These are phyloP conservation scores for Pseudonitzschia multistriata DNA, from an alignment of 108 stramenopile species.

Conservation along the genomic window DNA sequence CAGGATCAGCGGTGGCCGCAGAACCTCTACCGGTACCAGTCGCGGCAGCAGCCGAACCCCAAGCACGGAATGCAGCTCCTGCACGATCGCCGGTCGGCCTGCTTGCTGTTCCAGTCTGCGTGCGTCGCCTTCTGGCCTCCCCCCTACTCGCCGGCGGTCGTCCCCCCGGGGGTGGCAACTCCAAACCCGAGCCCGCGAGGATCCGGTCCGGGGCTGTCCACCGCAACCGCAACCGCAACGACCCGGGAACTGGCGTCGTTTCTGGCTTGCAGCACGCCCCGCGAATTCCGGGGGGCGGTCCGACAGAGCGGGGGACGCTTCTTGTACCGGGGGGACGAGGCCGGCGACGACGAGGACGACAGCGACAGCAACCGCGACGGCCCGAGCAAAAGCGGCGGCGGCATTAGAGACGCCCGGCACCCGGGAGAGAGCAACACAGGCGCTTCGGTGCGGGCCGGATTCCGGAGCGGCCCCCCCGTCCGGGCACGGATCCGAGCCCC, in stretches of 20 bases:
- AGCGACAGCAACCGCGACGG: not conserved
- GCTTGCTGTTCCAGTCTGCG: not conserved
- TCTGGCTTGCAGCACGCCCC: slow-evolving; percentile 12
- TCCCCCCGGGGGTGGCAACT: not conserved
- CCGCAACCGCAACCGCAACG: not conserved
- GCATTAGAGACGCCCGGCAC: too few species aligned
- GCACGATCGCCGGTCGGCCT: not conserved
- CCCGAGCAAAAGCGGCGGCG: not conserved
- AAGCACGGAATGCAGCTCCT: too few species aligned
- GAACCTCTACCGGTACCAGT: too few species aligned
- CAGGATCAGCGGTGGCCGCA: too few species aligned
- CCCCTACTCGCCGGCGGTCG: not conserved
- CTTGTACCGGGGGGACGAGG: slow-evolving; percentile 26
- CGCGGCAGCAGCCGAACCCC: too few species aligned
- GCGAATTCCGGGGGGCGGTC: slow-evolving; percentile 13
- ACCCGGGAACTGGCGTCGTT: slow-evolving; percentile 1
- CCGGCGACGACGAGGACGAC: not conserved
- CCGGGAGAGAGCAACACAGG: too few species aligned
- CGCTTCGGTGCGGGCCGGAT: too few species aligned
- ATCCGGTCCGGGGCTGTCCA: not conserved
- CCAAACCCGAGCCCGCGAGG: too few species aligned
- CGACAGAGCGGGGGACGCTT: slow-evolving; percentile 15
- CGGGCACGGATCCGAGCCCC: not conserved
- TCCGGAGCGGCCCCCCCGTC: too few species aligned
- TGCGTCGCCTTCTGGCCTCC: not conserved